phyloP scores from a whole-genome alignment of 257 asterid species.

The Solanum stenotomum region DNA sequence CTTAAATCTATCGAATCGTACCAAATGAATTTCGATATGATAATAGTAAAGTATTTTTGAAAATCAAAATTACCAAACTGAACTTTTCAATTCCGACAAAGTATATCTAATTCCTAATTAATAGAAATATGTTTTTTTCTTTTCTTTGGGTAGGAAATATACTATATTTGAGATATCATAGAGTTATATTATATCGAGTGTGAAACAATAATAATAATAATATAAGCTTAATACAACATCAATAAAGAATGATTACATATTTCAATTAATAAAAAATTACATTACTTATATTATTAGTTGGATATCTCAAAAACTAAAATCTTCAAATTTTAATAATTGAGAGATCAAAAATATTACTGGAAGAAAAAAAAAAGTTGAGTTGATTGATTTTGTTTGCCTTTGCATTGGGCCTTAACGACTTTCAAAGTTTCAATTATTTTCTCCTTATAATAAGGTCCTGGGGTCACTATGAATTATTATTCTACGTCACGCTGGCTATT shows the following conservation, averaged over 20 bases:
- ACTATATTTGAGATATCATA: background rate
- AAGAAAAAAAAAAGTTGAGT: background rate
- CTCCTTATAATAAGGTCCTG: background rate
- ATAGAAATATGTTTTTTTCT: background rate
- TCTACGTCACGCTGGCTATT: background rate
- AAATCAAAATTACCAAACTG: background rate
- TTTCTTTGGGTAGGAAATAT: too few species aligned
- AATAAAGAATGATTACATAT: background rate
- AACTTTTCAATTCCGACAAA: background rate
- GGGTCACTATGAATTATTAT: background rate
- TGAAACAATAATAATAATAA: background rate
- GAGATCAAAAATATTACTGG: background rate
- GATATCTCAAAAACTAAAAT: background rate
- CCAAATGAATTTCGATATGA: background rate
- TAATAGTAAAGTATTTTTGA: background rate
- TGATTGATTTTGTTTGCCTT: background rate
- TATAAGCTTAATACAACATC: background rate
- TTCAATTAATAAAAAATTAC: background rate
- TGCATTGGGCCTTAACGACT: background rate
- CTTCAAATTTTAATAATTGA: background rate
- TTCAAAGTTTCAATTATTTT: conserved; percentile 1
- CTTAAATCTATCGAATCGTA: background rate
- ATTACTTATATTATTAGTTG: background rate
- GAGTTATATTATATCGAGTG: background rate
- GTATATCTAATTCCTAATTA: background rate